phyloP scores from a whole-genome alignment of 257 asterid genomes.

The Nicotiana undulata region DNA sequence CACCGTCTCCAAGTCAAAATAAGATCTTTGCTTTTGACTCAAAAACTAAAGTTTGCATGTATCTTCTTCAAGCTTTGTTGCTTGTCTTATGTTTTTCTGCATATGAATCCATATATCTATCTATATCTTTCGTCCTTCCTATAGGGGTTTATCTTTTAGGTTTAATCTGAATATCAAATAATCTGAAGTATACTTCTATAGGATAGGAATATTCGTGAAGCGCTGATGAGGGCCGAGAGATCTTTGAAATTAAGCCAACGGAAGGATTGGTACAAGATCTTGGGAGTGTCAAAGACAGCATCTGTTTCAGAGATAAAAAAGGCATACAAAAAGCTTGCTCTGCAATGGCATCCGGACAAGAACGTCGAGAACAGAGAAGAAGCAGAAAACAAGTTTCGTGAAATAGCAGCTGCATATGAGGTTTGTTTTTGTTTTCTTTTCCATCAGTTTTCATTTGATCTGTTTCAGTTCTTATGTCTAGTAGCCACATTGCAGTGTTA shows the following conservation, averaged over 20 bases:
- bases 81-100: not conserved
- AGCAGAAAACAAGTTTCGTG: slow-evolving; percentile 84
- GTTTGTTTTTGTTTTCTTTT: slow-evolving; percentile 24
- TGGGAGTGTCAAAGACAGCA: slow-evolving; percentile 68
- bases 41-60: not conserved
- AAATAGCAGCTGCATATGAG: slow-evolving; percentile 98
- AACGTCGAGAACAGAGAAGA: slow-evolving; percentile 84
- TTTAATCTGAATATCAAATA: not conserved
- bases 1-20: not conserved
- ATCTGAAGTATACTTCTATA: slow-evolving; percentile 12
- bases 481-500: not conserved
- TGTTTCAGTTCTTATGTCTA: not conserved
- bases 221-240: slow-evolving; percentile 67
- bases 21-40: not conserved
- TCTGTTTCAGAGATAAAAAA: slow-evolving; percentile 73
- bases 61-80: too few species aligned
- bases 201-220: slow-evolving; percentile 65
- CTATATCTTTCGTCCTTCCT: not conserved
- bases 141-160: not conserved
- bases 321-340: slow-evolving; percentile 91
- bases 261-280: slow-evolving; percentile 95
- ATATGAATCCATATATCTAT: not conserved
- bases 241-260: slow-evolving; percentile 78
- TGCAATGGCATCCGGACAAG: slow-evolving; percentile 98
- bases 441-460: not conserved